phyloP scores from a whole-genome alignment of 1,284 basidiomycete species.

The Neolentinus lepideus region DNA sequence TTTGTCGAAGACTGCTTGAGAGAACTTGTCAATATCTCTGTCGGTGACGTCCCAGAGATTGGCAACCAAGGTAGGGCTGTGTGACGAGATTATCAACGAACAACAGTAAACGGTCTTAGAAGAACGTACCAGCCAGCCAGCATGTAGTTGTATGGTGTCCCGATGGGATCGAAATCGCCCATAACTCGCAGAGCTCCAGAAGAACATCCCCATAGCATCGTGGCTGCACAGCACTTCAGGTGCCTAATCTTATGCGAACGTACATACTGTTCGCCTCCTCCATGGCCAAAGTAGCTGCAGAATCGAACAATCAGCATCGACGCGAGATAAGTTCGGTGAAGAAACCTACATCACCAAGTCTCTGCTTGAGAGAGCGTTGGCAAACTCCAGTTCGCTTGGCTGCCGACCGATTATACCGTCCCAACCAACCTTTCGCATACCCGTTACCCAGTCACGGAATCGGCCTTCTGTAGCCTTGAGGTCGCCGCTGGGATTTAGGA shows the following conservation, averaged over 20 bases:
- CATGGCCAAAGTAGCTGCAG: conserved; percentile 91
- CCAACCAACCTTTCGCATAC: conserved; percentile 74
- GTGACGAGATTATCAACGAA: conserved; percentile 5
- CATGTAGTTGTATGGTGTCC: conserved; percentile 93
- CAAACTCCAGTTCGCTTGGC: conserved; percentile 79
- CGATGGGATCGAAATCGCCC: conserved; percentile 89
- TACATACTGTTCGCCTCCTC: conserved; percentile 92
- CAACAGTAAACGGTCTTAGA: neutral
- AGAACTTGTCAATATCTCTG: conserved; percentile 91
- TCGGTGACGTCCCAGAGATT: conserved; percentile 99
- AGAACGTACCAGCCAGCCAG: conserved; percentile 86
- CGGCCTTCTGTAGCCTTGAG: conserved; percentile 77
- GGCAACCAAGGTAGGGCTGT: conserved; percentile 85
- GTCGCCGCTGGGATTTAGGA: conserved; percentile 93
- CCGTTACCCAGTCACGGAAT: conserved; percentile 73
- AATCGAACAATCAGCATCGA: conserved; percentile 7
- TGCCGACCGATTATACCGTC: conserved; percentile 70
- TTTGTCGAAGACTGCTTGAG: conserved; percentile 77
- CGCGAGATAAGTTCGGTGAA: neutral
- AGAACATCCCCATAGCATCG: conserved; percentile 99
- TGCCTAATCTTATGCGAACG: conserved; percentile 80
- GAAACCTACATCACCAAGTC: conserved; percentile 83
- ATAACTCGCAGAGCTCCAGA: conserved; percentile 84
- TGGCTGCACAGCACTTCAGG: conserved; percentile 78
- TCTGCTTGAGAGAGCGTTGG: conserved; percentile 58